Conservation (phyloP, 2,329 filamentous ascomycete species). For the Exophiala sideris region DNA sequence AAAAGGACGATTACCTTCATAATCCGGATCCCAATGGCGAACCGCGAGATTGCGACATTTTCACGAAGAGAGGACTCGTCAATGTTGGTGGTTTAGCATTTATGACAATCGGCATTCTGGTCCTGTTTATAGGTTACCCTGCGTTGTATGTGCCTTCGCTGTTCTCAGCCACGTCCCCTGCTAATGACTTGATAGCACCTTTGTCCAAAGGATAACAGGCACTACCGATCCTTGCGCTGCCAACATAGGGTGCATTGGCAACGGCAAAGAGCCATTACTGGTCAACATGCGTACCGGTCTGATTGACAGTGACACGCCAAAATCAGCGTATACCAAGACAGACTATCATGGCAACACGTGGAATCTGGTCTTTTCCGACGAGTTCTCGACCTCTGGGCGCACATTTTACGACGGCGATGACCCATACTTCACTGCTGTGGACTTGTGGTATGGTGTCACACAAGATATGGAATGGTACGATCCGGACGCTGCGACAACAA, state of each 20-base stretch:
- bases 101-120: conserved; percentile 58
- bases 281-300: conserved; percentile 59
- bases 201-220: conserved; percentile 47
- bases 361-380: conserved; percentile 68
- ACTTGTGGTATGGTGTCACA: conserved; percentile 71
- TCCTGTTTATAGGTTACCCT: conserved; percentile 67
- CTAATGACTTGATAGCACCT: conserved; percentile 49
- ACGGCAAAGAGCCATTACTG: conserved; percentile 51
- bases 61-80: conserved; percentile 59
- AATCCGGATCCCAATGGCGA: conserved; percentile 66
- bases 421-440: conserved; percentile 64
- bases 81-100: conserved; percentile 63
- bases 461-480: conserved; percentile 71
- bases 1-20: conserved; percentile 70
- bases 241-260: conserved; percentile 49
- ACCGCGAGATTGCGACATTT: conserved; percentile 61
- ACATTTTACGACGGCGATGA: conserved; percentile 71
- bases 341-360: conserved; percentile 58
- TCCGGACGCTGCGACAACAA: conserved; percentile 63
- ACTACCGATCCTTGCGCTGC: conserved; percentile 34
- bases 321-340: conserved; percentile 54
- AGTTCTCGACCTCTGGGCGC: conserved; percentile 65
- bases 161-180: conserved; percentile 6
- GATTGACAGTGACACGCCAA: conserved; percentile 66
- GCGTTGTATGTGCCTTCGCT: conserved; percentile 55